Evolutionary conservation across 352 stramenopile genomes (phyloP).

Genomic region (Globisporangium takayamanum): DNA sequence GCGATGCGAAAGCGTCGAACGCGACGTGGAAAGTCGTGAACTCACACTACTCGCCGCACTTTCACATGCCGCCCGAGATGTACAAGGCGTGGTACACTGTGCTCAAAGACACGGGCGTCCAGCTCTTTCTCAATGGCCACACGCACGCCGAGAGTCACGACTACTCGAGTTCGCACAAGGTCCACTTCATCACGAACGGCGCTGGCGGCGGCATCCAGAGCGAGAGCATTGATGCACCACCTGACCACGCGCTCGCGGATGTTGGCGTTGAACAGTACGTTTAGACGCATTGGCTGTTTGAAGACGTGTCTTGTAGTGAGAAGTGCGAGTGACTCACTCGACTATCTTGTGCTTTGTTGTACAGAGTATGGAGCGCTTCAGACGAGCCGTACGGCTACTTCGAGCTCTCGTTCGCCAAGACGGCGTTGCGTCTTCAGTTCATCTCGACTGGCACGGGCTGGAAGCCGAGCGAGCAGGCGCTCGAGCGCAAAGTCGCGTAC

Average conservation of each 20-base stretch:
- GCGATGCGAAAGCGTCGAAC: conserved; percentile 41
- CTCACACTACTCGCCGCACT: conserved; percentile 70
- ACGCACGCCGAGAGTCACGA: conserved; percentile 72
- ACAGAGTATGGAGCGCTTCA: conserved; percentile 40
- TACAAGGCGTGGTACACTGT: conserved; percentile 57
- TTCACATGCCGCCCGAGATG: conserved; percentile 58
- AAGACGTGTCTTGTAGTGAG: too few species aligned
- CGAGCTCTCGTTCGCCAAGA: conserved; percentile 49
- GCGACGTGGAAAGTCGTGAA: conserved; percentile 72
- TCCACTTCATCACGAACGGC: conserved; percentile 69
- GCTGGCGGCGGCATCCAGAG: conserved; percentile 69
- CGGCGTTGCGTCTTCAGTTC: conserved; percentile 56
- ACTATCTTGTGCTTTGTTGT: conserved; percentile 35
- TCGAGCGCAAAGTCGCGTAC: too few species aligned
- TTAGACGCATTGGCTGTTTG: too few species aligned
- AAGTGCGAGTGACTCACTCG: conserved; percentile 17
- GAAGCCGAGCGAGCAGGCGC: too few species aligned
- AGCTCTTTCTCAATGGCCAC: conserved; percentile 72
- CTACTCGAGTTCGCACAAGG: conserved; percentile 46
- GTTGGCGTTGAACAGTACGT: too few species aligned
- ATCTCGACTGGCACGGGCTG: conserved; percentile 19
- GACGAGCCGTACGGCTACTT: conserved; percentile 65
- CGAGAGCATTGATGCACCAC: conserved; percentile 51
- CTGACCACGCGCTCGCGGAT: neutral
- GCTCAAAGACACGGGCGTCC: conserved; percentile 35